Percentiles rank a stretch among this genome's conserved stretches.
Evolutionary conservation across 169 alveolate species (phyloP).

Genomic region (Toxoplasma gondii): DNA sequence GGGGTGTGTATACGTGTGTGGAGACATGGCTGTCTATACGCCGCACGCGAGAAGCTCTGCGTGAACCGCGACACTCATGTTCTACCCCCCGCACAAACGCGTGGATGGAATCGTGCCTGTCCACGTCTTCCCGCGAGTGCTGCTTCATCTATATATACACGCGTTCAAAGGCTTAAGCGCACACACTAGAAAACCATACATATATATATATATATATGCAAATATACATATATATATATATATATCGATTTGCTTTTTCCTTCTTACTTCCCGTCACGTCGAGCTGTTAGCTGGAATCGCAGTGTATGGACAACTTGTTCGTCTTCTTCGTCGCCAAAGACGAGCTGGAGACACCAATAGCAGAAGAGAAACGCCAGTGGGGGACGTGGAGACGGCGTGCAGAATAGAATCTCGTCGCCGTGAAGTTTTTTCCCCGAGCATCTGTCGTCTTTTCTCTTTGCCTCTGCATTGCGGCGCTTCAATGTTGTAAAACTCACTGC

Average conservation of each 20-base stretch:
- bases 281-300: constrained; percentile 22
- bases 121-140: no score
- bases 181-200: neutral
- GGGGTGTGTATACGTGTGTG: no score
- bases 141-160: no score
- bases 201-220: neutral
- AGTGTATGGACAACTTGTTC: constrained; percentile 19
- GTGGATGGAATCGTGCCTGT: no score
- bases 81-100: no score
- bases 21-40: no score
- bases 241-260: neutral
- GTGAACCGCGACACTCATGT: no score
- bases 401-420: neutral
- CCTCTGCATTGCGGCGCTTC: no score
- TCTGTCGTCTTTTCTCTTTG: neutral
- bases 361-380: neutral
- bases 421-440: neutral
- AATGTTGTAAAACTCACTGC: no score
- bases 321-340: neutral
- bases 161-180: neutral
- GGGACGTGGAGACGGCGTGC: neutral
- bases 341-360: neutral
- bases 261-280: neutral
- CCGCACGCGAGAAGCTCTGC: no score
- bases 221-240: neutral